These are phyloP conservation scores for Isoetes engelmannii DNA, from an alignment of 83 land plant genomes.

Conservation along the genomic window DNA sequence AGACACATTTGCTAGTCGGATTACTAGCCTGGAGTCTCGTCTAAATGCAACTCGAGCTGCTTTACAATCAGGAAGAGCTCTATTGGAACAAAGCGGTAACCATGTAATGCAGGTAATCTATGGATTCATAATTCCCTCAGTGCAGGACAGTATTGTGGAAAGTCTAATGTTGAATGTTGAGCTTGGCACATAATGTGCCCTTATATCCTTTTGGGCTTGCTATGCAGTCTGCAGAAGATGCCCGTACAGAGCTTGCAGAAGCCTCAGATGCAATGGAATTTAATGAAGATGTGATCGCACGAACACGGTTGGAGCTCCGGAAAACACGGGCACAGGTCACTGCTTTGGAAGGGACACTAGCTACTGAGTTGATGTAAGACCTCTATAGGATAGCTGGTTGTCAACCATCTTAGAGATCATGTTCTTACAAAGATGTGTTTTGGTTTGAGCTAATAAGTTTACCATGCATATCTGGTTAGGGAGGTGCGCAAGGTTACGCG, in stretches of 20 bases:
- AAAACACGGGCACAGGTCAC: constrained; percentile 52
- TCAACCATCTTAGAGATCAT: background rate
- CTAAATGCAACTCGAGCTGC: constrained; percentile 15
- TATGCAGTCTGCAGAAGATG: constrained; percentile 22
- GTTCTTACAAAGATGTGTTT: background rate
- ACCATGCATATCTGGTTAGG: constrained; percentile 20
- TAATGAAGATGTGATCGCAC: constrained; percentile 53
- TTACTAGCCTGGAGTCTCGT: constrained; percentile 25
- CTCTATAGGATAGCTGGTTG: background rate
- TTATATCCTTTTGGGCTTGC: no score
- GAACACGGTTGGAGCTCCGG: constrained; percentile 38
- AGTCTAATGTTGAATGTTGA: no score
- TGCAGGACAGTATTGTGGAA: no score
- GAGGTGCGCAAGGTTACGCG: constrained; percentile 48
- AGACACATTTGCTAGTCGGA: background rate
- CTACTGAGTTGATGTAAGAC: constrained; percentile 47
- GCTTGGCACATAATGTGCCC: no score
- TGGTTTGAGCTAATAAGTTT: background rate
- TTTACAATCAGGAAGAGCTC: constrained; percentile 14
- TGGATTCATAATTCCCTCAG: no score
- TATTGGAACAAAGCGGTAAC: constrained; percentile 1
- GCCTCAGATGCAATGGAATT: constrained; percentile 74
- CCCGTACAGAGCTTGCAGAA: constrained; percentile 36
- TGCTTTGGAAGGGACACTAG: constrained; percentile 59
- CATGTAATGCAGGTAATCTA: constrained; percentile 10